phyloP scores from a whole-genome alignment of 106 monocot genomes.

The Dioscorea dumetorum region DNA sequence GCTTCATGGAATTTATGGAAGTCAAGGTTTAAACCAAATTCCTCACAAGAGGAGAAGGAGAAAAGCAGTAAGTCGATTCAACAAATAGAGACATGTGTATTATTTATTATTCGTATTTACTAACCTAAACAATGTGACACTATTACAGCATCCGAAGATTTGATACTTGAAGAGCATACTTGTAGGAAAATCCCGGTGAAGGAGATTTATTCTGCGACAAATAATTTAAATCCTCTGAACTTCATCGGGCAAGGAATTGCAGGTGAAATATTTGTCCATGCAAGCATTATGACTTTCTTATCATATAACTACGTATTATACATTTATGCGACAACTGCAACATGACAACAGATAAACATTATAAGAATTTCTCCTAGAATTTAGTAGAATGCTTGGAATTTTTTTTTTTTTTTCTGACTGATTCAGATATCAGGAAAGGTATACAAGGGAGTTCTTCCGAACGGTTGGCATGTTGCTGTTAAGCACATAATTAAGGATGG shows the following conservation, averaged over 20 bases:
- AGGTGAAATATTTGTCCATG: background rate
- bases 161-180: constrained; percentile 18
- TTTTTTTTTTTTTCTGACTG: background rate
- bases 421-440: constrained; percentile 40
- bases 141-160: constrained; percentile 16
- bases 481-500: constrained; percentile 58
- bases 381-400: too few relatives aligned
- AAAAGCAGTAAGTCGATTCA: background rate
- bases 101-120: too few relatives aligned
- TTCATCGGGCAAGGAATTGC: constrained; percentile 40
- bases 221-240: constrained; percentile 23
- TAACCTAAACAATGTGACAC: background rate
- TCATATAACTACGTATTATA: background rate
- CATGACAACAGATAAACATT: too few relatives aligned
- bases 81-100: too few relatives aligned
- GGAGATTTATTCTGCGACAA: constrained; percentile 47
- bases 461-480: constrained; percentile 44
- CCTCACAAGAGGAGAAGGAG: constrained; percentile 2
- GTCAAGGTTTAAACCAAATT: constrained; percentile 8
- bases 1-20: constrained; percentile 12
- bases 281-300: background rate
- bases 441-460: constrained; percentile 52
- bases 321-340: background rate
- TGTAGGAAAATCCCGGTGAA: constrained; percentile 30
- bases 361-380: too few relatives aligned